Conservation (phyloP, 805 yeast species). For the Saccharomycopsis fibuligera region DNA sequence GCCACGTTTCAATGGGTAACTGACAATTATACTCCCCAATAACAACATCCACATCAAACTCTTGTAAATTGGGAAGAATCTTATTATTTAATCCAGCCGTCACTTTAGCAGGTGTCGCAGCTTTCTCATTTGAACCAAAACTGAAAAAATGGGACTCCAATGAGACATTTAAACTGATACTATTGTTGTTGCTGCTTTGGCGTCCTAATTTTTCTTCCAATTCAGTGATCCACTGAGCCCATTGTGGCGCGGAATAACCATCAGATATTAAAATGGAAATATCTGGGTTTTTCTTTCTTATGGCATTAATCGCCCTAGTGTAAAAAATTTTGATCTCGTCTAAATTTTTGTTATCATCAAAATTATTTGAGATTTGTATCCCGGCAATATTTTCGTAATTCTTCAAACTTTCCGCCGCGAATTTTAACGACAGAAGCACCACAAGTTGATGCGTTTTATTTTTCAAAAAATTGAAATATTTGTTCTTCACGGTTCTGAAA, state of each 20-base stretch:
- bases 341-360: constrained; percentile 54
- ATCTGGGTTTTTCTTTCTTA: constrained; percentile 46
- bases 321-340: constrained; percentile 55
- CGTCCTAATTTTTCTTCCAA: no score
- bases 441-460: constrained; percentile 34
- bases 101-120: constrained; percentile 53
- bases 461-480: constrained; percentile 60
- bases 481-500: constrained; percentile 42
- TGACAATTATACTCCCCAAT: constrained; percentile 93
- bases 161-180: constrained; percentile 50
- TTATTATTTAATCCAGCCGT: constrained; percentile 45
- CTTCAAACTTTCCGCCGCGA: constrained; percentile 54
- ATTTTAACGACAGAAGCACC: constrained; percentile 47
- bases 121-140: constrained; percentile 75
- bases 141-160: constrained; percentile 84
- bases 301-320: constrained; percentile 50
- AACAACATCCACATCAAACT: constrained; percentile 53
- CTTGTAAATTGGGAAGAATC: constrained; percentile 43
- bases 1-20: constrained; percentile 72
- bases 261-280: constrained; percentile 84
- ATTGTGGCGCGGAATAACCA: constrained; percentile 86
- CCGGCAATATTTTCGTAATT: constrained; percentile 67
- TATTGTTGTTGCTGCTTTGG: constrained; percentile 29
- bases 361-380: constrained; percentile 81
- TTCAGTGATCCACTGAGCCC: constrained; percentile 59